These are phyloP conservation scores for Candida maltosa DNA, from an alignment of 805 yeast genomes.

Conservation along the genomic window DNA sequence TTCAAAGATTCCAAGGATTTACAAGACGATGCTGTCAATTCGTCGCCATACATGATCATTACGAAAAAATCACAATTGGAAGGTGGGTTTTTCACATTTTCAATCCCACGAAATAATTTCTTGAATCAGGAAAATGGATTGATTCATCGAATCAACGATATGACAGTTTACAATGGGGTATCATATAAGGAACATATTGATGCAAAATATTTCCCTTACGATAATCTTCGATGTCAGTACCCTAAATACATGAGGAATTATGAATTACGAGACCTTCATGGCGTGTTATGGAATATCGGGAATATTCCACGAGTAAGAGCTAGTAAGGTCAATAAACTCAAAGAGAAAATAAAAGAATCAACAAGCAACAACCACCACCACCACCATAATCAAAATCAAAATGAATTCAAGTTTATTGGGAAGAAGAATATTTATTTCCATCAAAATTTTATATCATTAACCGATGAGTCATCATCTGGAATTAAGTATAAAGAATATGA, in stretches of 20 bases:
- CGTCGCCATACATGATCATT: slow-evolving; percentile 24
- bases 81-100: slow-evolving; percentile 26
- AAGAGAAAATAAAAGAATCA: slow-evolving; percentile 12
- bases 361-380: background rate
- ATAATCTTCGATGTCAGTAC: slow-evolving; percentile 8
- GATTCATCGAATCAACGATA: slow-evolving; percentile 1
- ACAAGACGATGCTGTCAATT: slow-evolving; percentile 15
- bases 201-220: slow-evolving; percentile 19
- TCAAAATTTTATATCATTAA: slow-evolving; percentile 24
- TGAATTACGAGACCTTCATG: slow-evolving; percentile 22
- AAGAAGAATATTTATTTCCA: slow-evolving; percentile 37
- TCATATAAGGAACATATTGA: slow-evolving; percentile 21
- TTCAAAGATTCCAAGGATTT: slow-evolving; percentile 20
- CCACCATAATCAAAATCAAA: slow-evolving; percentile 4
- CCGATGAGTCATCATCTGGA: slow-evolving; percentile 5
- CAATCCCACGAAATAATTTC: slow-evolving; percentile 16
- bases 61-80: slow-evolving; percentile 20
- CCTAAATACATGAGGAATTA: slow-evolving; percentile 20
- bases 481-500: slow-evolving; percentile 10
- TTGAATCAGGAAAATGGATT: background rate
- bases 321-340: slow-evolving; percentile 22
- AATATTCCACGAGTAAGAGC: slow-evolving; percentile 41
- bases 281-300: slow-evolving; percentile 38
- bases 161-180: slow-evolving; percentile 19
- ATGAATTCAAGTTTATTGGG: slow-evolving; percentile 25